Base-by-base conservation (phyloP, 2,329 filamentous ascomycete species). In the Shiraia sp. region DNA sequence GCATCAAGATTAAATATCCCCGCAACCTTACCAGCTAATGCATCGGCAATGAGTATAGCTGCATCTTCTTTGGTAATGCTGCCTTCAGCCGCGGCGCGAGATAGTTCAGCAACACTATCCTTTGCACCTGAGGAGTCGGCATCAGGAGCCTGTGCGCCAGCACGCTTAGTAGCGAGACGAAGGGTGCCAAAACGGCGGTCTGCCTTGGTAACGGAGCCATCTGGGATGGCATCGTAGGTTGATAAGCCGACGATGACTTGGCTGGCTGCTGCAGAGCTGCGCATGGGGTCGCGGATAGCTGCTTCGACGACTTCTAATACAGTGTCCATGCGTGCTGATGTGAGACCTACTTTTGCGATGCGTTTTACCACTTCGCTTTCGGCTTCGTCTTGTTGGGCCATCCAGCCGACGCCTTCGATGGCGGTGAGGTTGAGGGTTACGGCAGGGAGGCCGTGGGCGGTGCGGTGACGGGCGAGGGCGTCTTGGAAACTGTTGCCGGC, bases 381-480 rank as follows among this genome's bases (percentile, higher is more conserved):
- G 15, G 36, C 32, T 12, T 47, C 40, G 10, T 32, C 36, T 17
- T 43, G 36, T 28, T 55, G 43, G 8, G 51, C 49, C 10, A 1
- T 75, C 73, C 45, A 48, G 0, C 56, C 57, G 5, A 55, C 47
- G 3, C 47, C 46, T 22, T 48, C 14, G 5, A 59, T 44, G 9
- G 49, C 44, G 10, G 45, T 47, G 10, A 61, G 39, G 14, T 55
- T 42, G 32, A 59, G 44, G 13, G 51, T 75, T 69, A 16, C 27
- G n/a, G 73, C 75, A 2, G 72, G 67, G 2, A 55, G 46, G 2
- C 57, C 51, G 13, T 37, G 49, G 10, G 22, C 28, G 17, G 35
- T 43, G 3, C 55, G 50, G 32, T 51, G 50, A 5, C 37, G 30
- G 1, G 55, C 59, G n/a, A 62, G 39, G 3, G 46, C 42, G 31